phyloP scores from a whole-genome alignment of 2,329 filamentous ascomycete species.

The Immersiporthe knoxdaviesiana region DNA sequence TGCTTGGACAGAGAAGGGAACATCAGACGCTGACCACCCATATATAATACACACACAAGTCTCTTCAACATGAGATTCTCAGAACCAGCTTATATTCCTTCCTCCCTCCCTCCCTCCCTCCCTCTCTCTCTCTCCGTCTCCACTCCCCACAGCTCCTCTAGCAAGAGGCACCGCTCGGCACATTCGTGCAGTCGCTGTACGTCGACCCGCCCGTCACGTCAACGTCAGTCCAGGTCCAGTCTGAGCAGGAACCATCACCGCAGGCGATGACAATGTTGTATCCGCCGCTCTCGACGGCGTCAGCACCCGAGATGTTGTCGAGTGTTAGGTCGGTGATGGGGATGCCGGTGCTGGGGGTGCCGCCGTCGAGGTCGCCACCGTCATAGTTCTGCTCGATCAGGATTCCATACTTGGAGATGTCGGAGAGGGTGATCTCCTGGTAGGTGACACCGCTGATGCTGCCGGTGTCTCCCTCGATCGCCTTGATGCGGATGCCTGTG shows the following conservation, averaged over 20 bases:
- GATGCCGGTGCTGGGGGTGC: constrained; percentile 23
- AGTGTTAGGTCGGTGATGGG: constrained; percentile 27
- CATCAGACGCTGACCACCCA: neutral
- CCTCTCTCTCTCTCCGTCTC: neutral
- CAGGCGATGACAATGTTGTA: constrained; percentile 28
- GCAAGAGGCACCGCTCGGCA: constrained; percentile 24
- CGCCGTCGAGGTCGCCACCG: constrained; percentile 26
- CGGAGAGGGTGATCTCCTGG: constrained; percentile 22
- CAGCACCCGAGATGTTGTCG: constrained; percentile 22
- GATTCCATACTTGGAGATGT: constrained; percentile 29
- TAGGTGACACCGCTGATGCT: constrained; percentile 27
- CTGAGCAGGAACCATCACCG: constrained; percentile 21
- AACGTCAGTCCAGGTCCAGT: constrained; percentile 28
- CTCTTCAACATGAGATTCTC: neutral
- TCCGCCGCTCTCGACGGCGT: constrained; percentile 23
- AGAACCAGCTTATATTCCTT: neutral
- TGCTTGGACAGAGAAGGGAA: neutral
- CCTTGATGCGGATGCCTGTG: constrained; percentile 28
- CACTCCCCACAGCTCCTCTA: neutral
- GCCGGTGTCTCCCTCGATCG: constrained; percentile 26
- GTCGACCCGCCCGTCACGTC: constrained; percentile 26
- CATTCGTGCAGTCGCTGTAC: constrained; percentile 19
- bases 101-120: neutral
- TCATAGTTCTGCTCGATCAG: constrained; percentile 31
- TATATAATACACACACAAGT: neutral